Percentiles rank a stretch among this genome's conserved stretches.
phyloP scores from a whole-genome alignment of 2,329 filamentous ascomycete genomes.

The Aspergillus sp. region DNA sequence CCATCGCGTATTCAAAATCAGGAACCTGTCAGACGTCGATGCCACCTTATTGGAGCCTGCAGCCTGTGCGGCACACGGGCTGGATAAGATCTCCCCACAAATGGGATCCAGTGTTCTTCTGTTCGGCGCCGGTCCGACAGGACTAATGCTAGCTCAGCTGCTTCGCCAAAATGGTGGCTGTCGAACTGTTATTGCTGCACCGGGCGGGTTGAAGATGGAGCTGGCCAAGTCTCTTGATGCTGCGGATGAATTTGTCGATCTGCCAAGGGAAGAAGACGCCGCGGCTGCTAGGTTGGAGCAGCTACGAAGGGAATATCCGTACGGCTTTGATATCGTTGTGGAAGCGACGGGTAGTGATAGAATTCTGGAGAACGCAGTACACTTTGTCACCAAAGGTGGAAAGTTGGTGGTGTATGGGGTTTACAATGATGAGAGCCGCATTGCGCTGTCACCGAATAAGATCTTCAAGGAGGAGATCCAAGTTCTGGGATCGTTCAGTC shows the following conservation, averaged over 20 bases:
- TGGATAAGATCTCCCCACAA: conserved; percentile 68
- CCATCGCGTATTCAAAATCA: background rate
- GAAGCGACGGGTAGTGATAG: conserved; percentile 70
- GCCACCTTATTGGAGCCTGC: background rate
- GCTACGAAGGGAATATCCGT: conserved; percentile 65
- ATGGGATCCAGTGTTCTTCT: conserved; percentile 66
- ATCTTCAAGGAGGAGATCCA: conserved; percentile 72
- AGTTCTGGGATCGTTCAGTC: conserved; percentile 71
- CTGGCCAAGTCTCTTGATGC: conserved; percentile 56
- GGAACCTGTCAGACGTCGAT: background rate
- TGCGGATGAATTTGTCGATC: conserved; percentile 51
- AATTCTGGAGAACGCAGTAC: conserved; percentile 69
- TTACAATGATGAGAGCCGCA: conserved; percentile 62
- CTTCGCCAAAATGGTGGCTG: conserved; percentile 67
- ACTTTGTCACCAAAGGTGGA: conserved; percentile 70
- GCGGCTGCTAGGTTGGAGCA: conserved; percentile 62
- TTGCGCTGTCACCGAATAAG: conserved; percentile 68
- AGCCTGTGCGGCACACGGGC: conserved; percentile 65
- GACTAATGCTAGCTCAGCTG: conserved; percentile 64
- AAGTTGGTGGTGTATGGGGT: conserved; percentile 73
- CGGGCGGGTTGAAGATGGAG: conserved; percentile 69
- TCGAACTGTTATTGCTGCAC: conserved; percentile 69
- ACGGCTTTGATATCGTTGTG: conserved; percentile 73
- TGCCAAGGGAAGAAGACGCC: conserved; percentile 48
- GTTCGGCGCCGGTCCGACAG: conserved; percentile 69